Percentiles rank a stretch among this genome's conserved stretches.
Conservation (phyloP, 2,329 filamentous ascomycete genomes). For the Aspergillus novoparasiticus region DNA sequence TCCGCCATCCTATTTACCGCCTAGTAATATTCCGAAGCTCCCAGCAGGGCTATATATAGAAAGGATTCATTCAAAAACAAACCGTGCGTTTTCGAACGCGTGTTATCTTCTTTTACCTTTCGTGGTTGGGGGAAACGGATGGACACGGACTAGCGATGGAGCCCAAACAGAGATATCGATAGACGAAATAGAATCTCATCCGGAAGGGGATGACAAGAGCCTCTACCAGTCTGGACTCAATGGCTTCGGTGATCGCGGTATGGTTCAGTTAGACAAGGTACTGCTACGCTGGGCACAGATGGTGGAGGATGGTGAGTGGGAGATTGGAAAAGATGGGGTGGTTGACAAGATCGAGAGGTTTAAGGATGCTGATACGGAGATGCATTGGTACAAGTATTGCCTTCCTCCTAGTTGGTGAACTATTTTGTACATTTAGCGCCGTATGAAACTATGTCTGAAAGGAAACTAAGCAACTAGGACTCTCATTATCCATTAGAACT, state of each 20-base stretch:
- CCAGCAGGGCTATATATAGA: conserved; percentile 3
- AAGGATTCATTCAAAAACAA: neutral
- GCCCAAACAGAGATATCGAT: no score
- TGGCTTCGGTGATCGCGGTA: neutral
- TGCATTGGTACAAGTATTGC: conserved; percentile 13
- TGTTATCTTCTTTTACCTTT: conserved; percentile 1
- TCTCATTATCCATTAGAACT: no score
- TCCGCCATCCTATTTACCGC: neutral
- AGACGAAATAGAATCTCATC: neutral
- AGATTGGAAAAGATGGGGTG: conserved; percentile 8
- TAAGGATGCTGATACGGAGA: conserved; percentile 7
- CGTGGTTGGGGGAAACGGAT: neutral
- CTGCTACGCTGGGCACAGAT: conserved; percentile 5
- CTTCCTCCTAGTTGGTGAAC: neutral
- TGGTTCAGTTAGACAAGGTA: conserved; percentile 7
- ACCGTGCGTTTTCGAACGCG: neutral
- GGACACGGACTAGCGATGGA: conserved; percentile 1
- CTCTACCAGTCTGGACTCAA: conserved; percentile 4
- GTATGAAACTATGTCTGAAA: no score
- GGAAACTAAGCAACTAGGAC: no score
- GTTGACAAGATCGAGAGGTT: conserved; percentile 9
- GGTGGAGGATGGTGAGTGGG: conserved; percentile 6
- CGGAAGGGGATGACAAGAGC: neutral
- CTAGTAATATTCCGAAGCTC: neutral
- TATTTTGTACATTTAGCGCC: no score